Evolutionary conservation across 768 basidiomycete genomes (phyloP), one percentile per base, ranked within the genome.

Genomic region (Calocybe indica): DNA sequence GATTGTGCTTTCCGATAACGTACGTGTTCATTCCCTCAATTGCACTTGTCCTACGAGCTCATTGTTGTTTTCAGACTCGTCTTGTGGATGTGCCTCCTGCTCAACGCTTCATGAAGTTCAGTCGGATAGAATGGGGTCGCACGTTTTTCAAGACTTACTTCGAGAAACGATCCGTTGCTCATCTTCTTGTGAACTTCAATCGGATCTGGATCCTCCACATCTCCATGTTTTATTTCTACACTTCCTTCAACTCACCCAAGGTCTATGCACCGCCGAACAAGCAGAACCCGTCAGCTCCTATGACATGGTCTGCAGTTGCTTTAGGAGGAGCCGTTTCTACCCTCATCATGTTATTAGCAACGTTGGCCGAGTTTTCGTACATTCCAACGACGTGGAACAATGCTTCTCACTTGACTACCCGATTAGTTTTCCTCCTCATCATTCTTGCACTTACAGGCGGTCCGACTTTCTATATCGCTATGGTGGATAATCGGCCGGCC

Each of bases 361-460:
- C 95, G 15, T 62, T 95, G 28, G 90, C 91, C 54, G 96, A 99
- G 66, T 98, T 94, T 63, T 83, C 86, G 45, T 96, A 95, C 73
- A 95, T 97, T 56, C 95, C 95, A 15, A 96, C 94, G 4, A 97
- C 91, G 7, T 98, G 96, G 96, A 92, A 96, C 68, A 99, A 98
- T 64, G 92, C 94, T 22, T 92, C 92, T 2, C 96, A 99, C 67
- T 80, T 99, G 45, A 91, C 92, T 5, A 92, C 93, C 30, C 91
- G 96, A 37, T 76, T 98, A 48, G 65, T 94, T 53, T 96, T 97
- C 75, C 79, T 99, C 39, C 70, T 96, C 48, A 76, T 96, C 66
- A 88, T 94, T 56, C 83, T 99, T 43, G 96, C 84, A 35, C 79
- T 97, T 53, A 98, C 95, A 1, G 88, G 76, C 40, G 95, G 88